A percentile compares a stretch with the other conserved stretches of the same genome.
Conservation (phyloP, 2,329 filamentous ascomycete genomes). For the Sporothrix phasma region DNA sequence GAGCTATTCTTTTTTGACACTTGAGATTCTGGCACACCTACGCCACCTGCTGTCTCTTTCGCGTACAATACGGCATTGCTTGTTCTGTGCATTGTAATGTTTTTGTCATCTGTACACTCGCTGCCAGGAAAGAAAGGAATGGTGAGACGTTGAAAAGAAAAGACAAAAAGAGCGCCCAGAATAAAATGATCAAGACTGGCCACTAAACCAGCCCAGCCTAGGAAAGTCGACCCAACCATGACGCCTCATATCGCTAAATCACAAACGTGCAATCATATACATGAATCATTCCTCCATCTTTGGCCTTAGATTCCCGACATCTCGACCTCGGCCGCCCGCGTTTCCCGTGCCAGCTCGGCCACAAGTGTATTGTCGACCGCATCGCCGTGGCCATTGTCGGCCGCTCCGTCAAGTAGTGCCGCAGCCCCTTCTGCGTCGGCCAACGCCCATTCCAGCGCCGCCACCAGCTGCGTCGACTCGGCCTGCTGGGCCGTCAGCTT, state of each 20-base stretch:
- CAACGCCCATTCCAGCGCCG: constrained; percentile 40
- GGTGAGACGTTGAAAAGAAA: background rate
- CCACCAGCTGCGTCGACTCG: constrained; percentile 44
- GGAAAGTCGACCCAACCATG: background rate
- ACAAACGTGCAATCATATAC: background rate
- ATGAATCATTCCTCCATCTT: background rate
- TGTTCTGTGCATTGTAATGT: background rate
- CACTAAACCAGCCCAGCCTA: background rate
- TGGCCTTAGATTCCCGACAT: constrained; percentile 23
- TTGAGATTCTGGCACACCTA: background rate
- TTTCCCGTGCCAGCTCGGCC: constrained; percentile 41
- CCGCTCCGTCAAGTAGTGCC: constrained; percentile 33
- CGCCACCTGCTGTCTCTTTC: background rate
- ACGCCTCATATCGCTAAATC: background rate
- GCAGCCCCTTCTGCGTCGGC: constrained; percentile 46
- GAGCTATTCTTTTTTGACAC: background rate
- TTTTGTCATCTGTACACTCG: background rate
- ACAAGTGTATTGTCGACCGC: constrained; percentile 25
- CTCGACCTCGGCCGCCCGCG: constrained; percentile 34
- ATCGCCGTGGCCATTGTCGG: background rate
- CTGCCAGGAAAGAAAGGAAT: background rate
- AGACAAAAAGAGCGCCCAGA: background rate
- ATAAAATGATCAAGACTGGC: background rate
- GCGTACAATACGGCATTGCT: background rate
- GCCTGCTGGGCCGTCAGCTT: constrained; percentile 43